Evolutionary conservation across 1,139 yeast species (phyloP).

Genomic region (Taphrina confusa): DNA sequence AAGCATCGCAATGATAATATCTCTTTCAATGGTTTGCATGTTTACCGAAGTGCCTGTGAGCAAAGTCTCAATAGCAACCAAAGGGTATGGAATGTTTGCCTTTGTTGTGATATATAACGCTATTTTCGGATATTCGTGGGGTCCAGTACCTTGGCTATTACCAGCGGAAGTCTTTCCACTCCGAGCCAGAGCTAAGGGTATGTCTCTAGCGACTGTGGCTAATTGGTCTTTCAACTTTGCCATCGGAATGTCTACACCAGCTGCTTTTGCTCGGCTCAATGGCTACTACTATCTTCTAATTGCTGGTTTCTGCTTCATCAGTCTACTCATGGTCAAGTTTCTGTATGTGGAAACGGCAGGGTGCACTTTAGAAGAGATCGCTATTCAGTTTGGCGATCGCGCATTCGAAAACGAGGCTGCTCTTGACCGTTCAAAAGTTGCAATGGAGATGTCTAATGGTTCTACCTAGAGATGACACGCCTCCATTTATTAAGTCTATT

Average conservation of each 20-base stretch:
- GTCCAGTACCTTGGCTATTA: slow-evolving; percentile 4
- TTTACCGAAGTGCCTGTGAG: background rate
- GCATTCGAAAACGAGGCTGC: background rate
- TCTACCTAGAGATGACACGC: no score
- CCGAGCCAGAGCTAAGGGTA: slow-evolving; percentile 3
- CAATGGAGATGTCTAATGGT: background rate
- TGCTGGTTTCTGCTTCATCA: slow-evolving; percentile 1
- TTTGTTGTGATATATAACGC: slow-evolving; percentile 2
- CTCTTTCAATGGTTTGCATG: slow-evolving; percentile 5
- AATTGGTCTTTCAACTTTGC: slow-evolving; percentile 8
- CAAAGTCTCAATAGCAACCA: background rate
- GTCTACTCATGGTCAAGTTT: slow-evolving; percentile 2
- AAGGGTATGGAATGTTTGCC: slow-evolving; percentile 2
- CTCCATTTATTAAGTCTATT: no score
- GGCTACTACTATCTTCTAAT: slow-evolving; percentile 4
- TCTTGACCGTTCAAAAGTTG: background rate
- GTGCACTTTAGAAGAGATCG: slow-evolving; percentile 4
- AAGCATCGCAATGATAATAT: slow-evolving; percentile 2
- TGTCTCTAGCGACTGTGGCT: slow-evolving; percentile 4
- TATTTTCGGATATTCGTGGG: slow-evolving; percentile 5
- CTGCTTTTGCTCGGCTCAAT: background rate
- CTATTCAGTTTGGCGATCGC: slow-evolving; percentile 4
- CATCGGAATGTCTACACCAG: slow-evolving; percentile 6
- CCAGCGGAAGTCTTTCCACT: slow-evolving; percentile 5
- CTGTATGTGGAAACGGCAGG: background rate